These are phyloP conservation scores for Digitaria exilis DNA, from an alignment of 202 grass and related monocot genomes.

Conservation along the genomic window DNA sequence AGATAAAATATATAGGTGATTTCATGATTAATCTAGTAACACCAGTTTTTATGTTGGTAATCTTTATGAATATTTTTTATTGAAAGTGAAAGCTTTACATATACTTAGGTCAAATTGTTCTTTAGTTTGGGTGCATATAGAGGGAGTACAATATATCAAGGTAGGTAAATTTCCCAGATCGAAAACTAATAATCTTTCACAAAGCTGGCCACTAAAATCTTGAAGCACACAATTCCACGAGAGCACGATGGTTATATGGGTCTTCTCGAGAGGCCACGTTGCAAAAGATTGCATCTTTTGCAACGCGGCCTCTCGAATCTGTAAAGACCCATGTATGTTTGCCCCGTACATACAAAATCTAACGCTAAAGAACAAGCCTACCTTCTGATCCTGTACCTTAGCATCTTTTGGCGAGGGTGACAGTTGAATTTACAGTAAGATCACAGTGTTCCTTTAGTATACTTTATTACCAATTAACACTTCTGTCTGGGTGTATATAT, in stretches of 20 bases:
- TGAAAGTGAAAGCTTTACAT: too few species aligned
- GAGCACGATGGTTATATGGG: background rate
- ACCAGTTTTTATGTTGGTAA: too few species aligned
- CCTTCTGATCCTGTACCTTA: background rate
- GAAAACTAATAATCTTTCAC: background rate
- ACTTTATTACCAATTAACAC: background rate
- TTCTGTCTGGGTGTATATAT: background rate
- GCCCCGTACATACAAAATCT: background rate
- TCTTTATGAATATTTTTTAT: too few species aligned
- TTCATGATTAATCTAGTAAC: too few species aligned
- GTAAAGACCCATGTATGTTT: too few species aligned
- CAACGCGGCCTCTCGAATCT: too few species aligned
- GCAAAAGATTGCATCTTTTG: too few species aligned
- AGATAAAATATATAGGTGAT: too few species aligned
- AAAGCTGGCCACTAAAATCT: background rate
- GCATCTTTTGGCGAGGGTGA: background rate
- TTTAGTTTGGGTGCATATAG: too few species aligned
- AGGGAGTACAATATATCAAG: background rate
- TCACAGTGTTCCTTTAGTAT: background rate
- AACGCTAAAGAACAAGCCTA: background rate
- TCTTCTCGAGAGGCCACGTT: too few species aligned
- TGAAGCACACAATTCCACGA: background rate
- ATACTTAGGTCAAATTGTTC: too few species aligned
- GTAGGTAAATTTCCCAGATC: background rate
- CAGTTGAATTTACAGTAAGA: background rate